Evolutionary conservation across 192 early-diverging fungal genomes (phyloP).

Genomic region (Obelidium mucronatum): DNA sequence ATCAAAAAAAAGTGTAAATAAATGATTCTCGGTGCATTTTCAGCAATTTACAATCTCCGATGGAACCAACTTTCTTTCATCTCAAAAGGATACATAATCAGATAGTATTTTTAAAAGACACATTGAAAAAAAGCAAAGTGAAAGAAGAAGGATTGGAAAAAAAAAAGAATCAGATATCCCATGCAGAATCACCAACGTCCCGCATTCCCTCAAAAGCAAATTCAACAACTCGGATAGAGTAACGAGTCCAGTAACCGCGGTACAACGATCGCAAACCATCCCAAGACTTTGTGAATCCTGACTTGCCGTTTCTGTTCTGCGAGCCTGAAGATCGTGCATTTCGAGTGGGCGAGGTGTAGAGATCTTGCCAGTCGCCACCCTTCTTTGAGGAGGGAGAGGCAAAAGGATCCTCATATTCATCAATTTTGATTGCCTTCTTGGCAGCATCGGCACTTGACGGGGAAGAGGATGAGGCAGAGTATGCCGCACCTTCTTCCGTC

Average conservation of each 20-base stretch:
- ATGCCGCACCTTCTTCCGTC: slow-evolving; percentile 47
- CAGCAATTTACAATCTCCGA: too few species aligned
- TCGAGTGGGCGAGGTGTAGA: slow-evolving; percentile 18
- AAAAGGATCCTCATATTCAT: slow-evolving; percentile 17
- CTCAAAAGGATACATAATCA: too few species aligned
- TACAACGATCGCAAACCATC: slow-evolving; percentile 51
- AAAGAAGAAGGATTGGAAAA: not conserved
- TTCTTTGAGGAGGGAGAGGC: slow-evolving; percentile 23
- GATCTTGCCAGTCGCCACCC: slow-evolving; percentile 42
- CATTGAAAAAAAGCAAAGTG: too few species aligned
- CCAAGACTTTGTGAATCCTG: slow-evolving; percentile 34
- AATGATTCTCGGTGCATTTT: too few species aligned
- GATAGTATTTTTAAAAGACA: too few species aligned
- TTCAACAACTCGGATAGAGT: slow-evolving; percentile 43
- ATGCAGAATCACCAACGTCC: slow-evolving; percentile 27
- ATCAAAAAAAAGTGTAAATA: too few species aligned
- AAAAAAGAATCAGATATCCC: slow-evolving; percentile 13
- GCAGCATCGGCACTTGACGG: not conserved
- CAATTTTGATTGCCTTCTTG: not conserved
- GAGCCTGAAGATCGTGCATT: not conserved
- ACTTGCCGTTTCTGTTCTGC: not conserved
- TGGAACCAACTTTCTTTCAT: too few species aligned
- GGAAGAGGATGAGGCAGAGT: not conserved
- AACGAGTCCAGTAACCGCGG: slow-evolving; percentile 62
- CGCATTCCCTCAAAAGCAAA: slow-evolving; percentile 49